Conservation (phyloP, 352 stramenopile species). For the Phytophthora idaei region DNA sequence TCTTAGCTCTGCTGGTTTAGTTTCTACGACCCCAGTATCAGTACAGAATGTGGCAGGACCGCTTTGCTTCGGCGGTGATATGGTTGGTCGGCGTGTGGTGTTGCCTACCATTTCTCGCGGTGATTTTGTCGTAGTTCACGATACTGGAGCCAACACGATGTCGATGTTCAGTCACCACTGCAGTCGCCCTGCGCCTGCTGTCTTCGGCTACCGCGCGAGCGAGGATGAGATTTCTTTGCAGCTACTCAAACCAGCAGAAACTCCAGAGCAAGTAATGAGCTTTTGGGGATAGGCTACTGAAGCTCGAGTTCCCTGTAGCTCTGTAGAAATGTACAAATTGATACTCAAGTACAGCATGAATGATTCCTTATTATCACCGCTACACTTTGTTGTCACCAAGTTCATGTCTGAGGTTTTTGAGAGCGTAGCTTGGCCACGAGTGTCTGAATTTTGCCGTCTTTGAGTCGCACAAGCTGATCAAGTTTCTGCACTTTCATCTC, state of each 20-base stretch:
- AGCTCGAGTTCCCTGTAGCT: background rate
- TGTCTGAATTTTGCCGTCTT: slow-evolving; percentile 94
- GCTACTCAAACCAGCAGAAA: slow-evolving; percentile 78
- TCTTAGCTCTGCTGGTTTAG: slow-evolving; percentile 48
- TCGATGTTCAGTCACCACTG: slow-evolving; percentile 90
- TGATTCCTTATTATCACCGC: slow-evolving; percentile 1
- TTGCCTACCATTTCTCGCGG: slow-evolving; percentile 68
- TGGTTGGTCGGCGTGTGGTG: slow-evolving; percentile 68
- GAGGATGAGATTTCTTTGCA: slow-evolving; percentile 61
- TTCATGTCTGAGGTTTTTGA: slow-evolving; percentile 58
- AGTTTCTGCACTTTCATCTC: slow-evolving; percentile 96
- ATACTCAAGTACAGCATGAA: slow-evolving; percentile 14
- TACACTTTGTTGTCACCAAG: background rate
- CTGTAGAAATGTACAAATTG: slow-evolving; percentile 22
- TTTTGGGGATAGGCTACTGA: slow-evolving; percentile 64
- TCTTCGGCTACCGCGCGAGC: slow-evolving; percentile 78
- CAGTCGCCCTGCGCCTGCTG: slow-evolving; percentile 75
- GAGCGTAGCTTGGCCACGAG: slow-evolving; percentile 85
- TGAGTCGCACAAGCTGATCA: slow-evolving; percentile 94
- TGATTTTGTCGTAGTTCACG: slow-evolving; percentile 88
- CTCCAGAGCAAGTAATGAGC: slow-evolving; percentile 75
- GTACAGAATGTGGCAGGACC: slow-evolving; percentile 89
- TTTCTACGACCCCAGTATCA: slow-evolving; percentile 46
- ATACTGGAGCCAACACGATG: slow-evolving; percentile 89
- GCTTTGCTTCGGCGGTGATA: slow-evolving; percentile 92